phyloP scores from a whole-genome alignment of 768 basidiomycete genomes.

The Naganishia onofrii region DNA sequence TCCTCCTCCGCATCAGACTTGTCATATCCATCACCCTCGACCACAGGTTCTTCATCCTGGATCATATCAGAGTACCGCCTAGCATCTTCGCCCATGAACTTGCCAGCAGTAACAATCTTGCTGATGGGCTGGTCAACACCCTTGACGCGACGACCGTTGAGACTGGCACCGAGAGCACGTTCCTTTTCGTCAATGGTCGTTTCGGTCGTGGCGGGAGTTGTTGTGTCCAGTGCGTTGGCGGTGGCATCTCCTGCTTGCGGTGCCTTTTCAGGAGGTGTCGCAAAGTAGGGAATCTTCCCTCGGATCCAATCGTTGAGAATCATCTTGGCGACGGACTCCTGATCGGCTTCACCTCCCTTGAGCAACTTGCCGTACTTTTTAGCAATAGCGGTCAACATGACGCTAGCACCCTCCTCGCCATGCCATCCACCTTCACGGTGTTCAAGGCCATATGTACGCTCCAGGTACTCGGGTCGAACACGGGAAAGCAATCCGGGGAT shows the following conservation, averaged over 20 bases:
- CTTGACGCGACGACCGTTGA: conserved; percentile 53
- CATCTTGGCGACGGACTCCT: conserved; percentile 90
- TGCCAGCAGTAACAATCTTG: conserved; percentile 83
- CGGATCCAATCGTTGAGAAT: conserved; percentile 94
- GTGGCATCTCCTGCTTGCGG: conserved; percentile 21
- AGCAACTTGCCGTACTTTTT: conserved; percentile 86
- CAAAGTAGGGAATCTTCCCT: conserved; percentile 95
- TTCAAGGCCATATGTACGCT: conserved; percentile 57
- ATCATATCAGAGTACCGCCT: conserved; percentile 59
- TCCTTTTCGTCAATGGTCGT: conserved; percentile 44
- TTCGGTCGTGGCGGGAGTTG: background rate
- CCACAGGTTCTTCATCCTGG: conserved; percentile 41
- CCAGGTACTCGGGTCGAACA: conserved; percentile 88
- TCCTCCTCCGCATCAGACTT: conserved; percentile 49
- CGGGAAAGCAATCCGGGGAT: conserved; percentile 81
- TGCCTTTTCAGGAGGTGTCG: conserved; percentile 72
- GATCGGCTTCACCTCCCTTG: conserved; percentile 90
- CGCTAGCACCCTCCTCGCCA: conserved; percentile 62
- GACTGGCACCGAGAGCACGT: conserved; percentile 62
- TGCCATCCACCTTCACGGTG: conserved; percentile 55
- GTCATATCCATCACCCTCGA: conserved; percentile 42
- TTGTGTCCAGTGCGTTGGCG: conserved; percentile 6
- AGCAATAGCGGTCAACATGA: conserved; percentile 78
- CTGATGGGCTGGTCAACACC: conserved; percentile 82
- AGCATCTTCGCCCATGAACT: conserved; percentile 81